Base-by-base conservation (phyloP, 768 basidiomycete genomes). In the Lyophyllum decastes region DNA sequence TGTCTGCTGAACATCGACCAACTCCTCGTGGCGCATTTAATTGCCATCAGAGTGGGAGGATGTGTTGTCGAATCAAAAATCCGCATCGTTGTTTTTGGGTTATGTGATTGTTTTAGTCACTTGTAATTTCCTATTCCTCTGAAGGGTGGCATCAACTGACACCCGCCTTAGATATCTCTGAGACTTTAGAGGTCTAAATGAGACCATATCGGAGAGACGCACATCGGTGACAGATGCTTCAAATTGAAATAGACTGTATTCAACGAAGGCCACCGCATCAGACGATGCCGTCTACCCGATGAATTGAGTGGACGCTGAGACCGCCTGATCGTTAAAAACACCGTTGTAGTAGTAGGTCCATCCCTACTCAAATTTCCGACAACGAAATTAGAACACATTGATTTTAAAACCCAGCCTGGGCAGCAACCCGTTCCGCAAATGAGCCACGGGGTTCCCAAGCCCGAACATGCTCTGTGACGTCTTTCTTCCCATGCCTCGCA, bases 381-480 rank as follows among this genome's bases (percentile, higher is more conserved):
- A n/a, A n/a, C n/a, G 19, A 38, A n/a, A 57, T 25, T 34, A 35
- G 24, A 47, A 49, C 21, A 10, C 10, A 30, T 30, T 10, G 10
- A 30, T 10, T 53, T 72, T 64, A 87, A 68, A 88, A 88, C 2
- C 76, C 81, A 30, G 87, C 86, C 64, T 88, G 88, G 10, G 79
- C 77, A 57, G 84, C 83, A 40, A 80, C 81, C 55, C 85, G 75
- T 63, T 88, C 86, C 46, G 84, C 84, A 53, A 90, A 64, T 55
- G 87, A 89, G 0, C 89, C 88, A 55, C 89, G 73, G 19, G 87
- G 84, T 64, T 87, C 86, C 89, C 89, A 90, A 27, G 70, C 75
- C 26, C 66, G 72, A 44, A 71, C 66, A 68, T 84, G 77, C 22
- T 57, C 61, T 44, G 58, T 57, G n/a, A 51, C 48, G 33, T 54